A percentile compares a stretch with the other conserved stretches of the same genome.
Evolutionary conservation across 2,329 filamentous ascomycete species (phyloP).

Genomic region (Myriosclerotinia scirpicola): DNA sequence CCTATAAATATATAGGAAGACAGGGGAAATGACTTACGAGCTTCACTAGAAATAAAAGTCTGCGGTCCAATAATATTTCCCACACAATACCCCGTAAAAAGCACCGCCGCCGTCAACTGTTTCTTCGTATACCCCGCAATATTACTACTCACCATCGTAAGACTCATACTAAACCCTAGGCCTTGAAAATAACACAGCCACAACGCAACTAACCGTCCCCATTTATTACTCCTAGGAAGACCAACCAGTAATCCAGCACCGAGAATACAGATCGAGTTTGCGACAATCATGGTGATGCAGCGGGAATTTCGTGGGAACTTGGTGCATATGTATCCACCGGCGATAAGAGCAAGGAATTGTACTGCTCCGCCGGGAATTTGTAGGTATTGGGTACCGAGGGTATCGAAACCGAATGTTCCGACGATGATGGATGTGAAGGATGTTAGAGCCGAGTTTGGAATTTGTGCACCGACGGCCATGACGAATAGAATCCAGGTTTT

Average conservation of each 20-base stretch:
- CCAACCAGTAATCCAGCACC: constrained; percentile 54
- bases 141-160: constrained; percentile 55
- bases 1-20: background rate
- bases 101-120: constrained; percentile 50
- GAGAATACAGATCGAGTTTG: constrained; percentile 55
- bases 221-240: constrained; percentile 52
- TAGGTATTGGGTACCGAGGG: constrained; percentile 55
- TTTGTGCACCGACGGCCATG: constrained; percentile 51
- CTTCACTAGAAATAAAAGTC: constrained; percentile 36
- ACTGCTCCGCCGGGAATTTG: constrained; percentile 61
- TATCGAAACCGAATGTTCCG: constrained; percentile 41
- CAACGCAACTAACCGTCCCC: constrained; percentile 56
- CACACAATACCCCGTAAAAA: constrained; percentile 55
- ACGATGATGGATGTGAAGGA: constrained; percentile 44
- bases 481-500: constrained; percentile 61
- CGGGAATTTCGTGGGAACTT: constrained; percentile 51
- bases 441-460: constrained; percentile 57
- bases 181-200: constrained; percentile 59
- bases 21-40: constrained; percentile 30
- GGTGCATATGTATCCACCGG: constrained; percentile 53
- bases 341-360: constrained; percentile 54
- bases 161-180: constrained; percentile 52
- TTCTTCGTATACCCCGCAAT: constrained; percentile 57
- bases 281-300: constrained; percentile 56
- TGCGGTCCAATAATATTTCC: constrained; percentile 53